Evolutionary conservation across 2,329 filamentous ascomycete species (phyloP), one percentile per base, ranked within the genome.

Genomic region (Alternaria rosae): DNA sequence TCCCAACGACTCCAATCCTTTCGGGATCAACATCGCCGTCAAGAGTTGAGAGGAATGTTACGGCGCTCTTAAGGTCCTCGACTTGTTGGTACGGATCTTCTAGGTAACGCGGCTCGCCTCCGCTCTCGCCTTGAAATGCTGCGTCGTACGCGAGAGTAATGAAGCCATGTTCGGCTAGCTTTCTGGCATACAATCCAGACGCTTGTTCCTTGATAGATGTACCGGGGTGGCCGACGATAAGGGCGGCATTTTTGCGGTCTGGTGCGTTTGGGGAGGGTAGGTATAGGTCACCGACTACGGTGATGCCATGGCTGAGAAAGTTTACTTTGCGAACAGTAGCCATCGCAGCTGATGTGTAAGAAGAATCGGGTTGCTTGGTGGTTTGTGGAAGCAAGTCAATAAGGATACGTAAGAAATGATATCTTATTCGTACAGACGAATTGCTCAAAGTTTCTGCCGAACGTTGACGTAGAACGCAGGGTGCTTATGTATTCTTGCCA

Each of bases 191-290:
- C 38, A 72, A 54, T 6, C 67, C 71, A 3, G 79, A 42, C 1
- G 79, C 74, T 64, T 82, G 80, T 63, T 82, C 80, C 59, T 83
- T 82, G 41, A 82, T 66, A 12, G 63, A 70, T 45, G 64, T 75
- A 38, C 58, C 57, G 1, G 79, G 80, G 59, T 81, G 77, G 5
- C 41, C 21, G 41, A 41, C 12, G 10, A 43, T 13, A 26, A 54
- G 26, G 30, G 35, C 41, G 35, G 35, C 35, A 38, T 38, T 38
- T 38, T 38, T 17, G 35, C 35, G 35, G n/a, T 38, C 35, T 38
- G 35, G 15, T 38, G 15, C 35, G 35, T 38, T 38, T 38, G 35
- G 35, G 35, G 35, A 38, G 35, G 35, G 35, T 38, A 38, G 35
- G 35, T 38, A 38, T 38, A 38, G 35, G 17, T 38, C 35, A n/a